Conservation (phyloP, 1,284 basidiomycete genomes). For the Cerioporus squamosus region DNA sequence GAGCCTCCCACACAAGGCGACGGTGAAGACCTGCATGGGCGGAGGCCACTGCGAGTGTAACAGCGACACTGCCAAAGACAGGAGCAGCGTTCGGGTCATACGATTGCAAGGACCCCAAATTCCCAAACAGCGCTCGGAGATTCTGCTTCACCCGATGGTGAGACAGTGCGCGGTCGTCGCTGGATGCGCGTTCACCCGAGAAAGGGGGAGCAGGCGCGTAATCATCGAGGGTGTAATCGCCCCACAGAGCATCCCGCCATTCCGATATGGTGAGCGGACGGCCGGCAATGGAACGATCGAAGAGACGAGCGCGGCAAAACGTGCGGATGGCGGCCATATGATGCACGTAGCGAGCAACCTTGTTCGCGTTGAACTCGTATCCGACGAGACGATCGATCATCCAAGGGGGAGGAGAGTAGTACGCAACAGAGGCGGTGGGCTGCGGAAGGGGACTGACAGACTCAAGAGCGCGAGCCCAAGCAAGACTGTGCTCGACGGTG, state of each 20-base stretch:
- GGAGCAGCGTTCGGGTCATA: background rate
- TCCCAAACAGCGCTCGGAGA: background rate
- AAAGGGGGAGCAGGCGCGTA: background rate
- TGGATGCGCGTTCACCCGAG: no score
- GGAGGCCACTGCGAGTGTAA: no score
- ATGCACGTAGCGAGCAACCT: background rate
- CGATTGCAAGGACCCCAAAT: background rate
- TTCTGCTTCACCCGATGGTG: background rate
- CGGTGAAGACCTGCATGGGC: no score
- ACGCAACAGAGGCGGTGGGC: background rate
- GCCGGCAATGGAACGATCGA: slow-evolving; percentile 4
- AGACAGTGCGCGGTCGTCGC: background rate
- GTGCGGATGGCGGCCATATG: background rate
- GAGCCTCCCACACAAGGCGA: no score
- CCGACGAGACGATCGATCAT: background rate
- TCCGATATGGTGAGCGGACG: slow-evolving; percentile 4
- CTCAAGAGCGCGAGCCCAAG: background rate
- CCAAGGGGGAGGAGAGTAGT: slow-evolving; percentile 7
- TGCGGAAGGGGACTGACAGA: background rate
- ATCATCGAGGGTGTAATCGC: slow-evolving; percentile 4
- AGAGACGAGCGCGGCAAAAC: slow-evolving; percentile 2
- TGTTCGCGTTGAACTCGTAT: background rate
- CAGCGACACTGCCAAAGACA: no score
- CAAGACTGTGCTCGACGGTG: background rate
- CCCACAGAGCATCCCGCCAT: slow-evolving; percentile 8